phyloP scores from a whole-genome alignment of 192 early-diverging fungal species.

The Paraglomus occultum region DNA sequence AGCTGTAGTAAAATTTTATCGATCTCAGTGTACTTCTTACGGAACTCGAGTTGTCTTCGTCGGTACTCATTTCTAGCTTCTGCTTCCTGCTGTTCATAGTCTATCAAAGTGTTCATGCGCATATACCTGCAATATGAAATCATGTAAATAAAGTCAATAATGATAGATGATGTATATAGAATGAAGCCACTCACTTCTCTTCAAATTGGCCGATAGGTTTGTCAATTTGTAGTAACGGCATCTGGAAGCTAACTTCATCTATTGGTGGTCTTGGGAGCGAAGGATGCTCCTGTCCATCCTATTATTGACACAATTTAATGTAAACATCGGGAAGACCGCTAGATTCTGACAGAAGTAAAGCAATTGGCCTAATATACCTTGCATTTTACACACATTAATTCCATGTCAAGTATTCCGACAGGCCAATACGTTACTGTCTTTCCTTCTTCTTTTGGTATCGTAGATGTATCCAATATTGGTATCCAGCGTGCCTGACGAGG shows the following conservation, averaged over 20 bases:
- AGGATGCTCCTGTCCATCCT: slow-evolving; percentile 60
- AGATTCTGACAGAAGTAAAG: not conserved
- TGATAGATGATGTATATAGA: slow-evolving; percentile 27
- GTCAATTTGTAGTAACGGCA: slow-evolving; percentile 64
- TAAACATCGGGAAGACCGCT: not conserved
- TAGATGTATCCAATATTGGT: slow-evolving; percentile 71
- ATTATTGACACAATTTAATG: not conserved
- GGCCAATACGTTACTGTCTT: slow-evolving; percentile 73
- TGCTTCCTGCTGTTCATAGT: slow-evolving; percentile 59
- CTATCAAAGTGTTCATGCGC: slow-evolving; percentile 49
- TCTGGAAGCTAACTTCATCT: slow-evolving; percentile 59
- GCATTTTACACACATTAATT: slow-evolving; percentile 72
- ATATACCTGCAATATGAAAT: slow-evolving; percentile 49
- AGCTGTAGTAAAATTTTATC: slow-evolving; percentile 78
- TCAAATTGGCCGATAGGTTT: slow-evolving; percentile 35
- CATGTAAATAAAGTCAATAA: slow-evolving; percentile 21
- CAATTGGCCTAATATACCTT: slow-evolving; percentile 44
- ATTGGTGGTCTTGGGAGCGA: slow-evolving; percentile 69
- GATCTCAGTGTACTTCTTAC: slow-evolving; percentile 63
- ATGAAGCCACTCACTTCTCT: slow-evolving; percentile 37
- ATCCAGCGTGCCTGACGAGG: slow-evolving; percentile 71
- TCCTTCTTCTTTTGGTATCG: slow-evolving; percentile 23
- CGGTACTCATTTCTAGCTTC: slow-evolving; percentile 34
- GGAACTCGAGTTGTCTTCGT: slow-evolving; percentile 39
- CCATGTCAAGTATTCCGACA: slow-evolving; percentile 68